A percentile compares a stretch with the other conserved stretches of the same genome.
These are phyloP conservation scores for Evernia prunastri DNA, from an alignment of 495 filamentous ascomycete species.

Conservation along the genomic window DNA sequence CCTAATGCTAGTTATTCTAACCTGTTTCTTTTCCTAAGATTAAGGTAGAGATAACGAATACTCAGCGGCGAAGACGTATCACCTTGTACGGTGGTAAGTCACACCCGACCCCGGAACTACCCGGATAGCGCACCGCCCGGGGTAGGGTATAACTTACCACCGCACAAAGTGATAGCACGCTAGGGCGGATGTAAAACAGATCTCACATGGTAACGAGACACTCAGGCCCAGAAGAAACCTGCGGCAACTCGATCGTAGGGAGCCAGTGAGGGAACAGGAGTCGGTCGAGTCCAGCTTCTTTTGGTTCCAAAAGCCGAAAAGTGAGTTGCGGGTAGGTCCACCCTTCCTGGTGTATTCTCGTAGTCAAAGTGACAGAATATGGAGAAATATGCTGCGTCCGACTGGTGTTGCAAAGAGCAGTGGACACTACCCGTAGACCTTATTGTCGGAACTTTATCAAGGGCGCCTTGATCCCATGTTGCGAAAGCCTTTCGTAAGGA, in stretches of 20 bases:
- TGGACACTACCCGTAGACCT: constrained; percentile 25
- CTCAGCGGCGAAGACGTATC: constrained; percentile 5
- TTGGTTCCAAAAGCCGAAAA: constrained; percentile 20
- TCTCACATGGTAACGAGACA: constrained; percentile 12
- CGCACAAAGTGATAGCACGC: too few relatives aligned
- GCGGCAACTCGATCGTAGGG: constrained; percentile 32
- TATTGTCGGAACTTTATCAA: constrained; percentile 25
- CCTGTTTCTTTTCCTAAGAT: constrained; percentile 47
- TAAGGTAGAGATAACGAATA: constrained; percentile 17
- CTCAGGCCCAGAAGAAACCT: constrained; percentile 26
- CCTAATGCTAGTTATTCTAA: constrained; percentile 56
- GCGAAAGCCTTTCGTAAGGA: constrained; percentile 23
- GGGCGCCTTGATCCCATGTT: constrained; percentile 24
- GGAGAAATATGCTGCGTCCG: constrained; percentile 25
- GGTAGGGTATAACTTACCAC: too few relatives aligned
- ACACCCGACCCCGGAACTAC: too few relatives aligned
- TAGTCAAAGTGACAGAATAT: constrained; percentile 54
- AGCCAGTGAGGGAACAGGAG: constrained; percentile 48
- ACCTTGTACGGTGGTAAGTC: too few relatives aligned
- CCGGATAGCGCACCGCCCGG: too few relatives aligned
- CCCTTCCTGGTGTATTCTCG: constrained; percentile 56
- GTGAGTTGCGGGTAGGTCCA: constrained; percentile 32
- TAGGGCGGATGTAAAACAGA: constrained; percentile 6
- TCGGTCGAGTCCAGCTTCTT: constrained; percentile 30
- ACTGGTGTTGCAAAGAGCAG: constrained; percentile 37